Evolutionary conservation across 208 protist genomes (phyloP), one percentile per base, ranked within the genome.

Genomic region (Crithidia thermophila): DNA sequence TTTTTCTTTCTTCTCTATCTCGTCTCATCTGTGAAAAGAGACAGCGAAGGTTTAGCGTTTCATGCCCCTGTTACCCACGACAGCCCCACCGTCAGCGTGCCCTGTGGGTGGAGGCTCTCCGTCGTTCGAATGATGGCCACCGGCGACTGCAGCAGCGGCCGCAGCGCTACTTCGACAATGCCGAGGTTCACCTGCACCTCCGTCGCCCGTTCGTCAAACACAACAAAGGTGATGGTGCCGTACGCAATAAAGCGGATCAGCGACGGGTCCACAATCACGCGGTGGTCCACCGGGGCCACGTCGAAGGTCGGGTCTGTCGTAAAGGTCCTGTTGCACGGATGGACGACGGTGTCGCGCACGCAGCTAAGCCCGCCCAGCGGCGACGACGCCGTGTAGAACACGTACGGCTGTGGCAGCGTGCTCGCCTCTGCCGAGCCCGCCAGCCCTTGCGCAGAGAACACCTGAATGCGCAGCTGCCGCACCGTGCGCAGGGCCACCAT

Each of bases 321-420:
- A 45, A 82, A 79, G 10, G 72, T 21, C 21, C 69, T 66, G 31
- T 75, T 84, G 16, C 53, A 65, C 0, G 87, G 72, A 3, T 64
- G 78, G 37, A 95, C 84, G 10, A 89, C 84, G 27, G 87, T 89
- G 72, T 95, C 90, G n/a, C 80, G 81, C 33, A 93, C 58, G 42
- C 77, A 87, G 64, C 52, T 80, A 18, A 92, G 40, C 25, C 62
- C 68, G 2, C 65, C 70, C 8, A 68, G 31, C 20, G 82, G 72
- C 0, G 73, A 77, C 3, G 77, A 46, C 10, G 82, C 75, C 0
- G 91, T 94, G 85, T 94, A 94, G 62, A 96, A 96, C 18, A 96
- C 81, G 62, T 94, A 96, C 16, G 90, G 90, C 62, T 90, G 79
- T 36, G 85, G 85, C 25, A 65, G 40, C 18, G 42, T 57, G 43